Base-by-base conservation (phyloP, 2,329 filamentous ascomycete genomes). In the Seiridium cupressi region DNA sequence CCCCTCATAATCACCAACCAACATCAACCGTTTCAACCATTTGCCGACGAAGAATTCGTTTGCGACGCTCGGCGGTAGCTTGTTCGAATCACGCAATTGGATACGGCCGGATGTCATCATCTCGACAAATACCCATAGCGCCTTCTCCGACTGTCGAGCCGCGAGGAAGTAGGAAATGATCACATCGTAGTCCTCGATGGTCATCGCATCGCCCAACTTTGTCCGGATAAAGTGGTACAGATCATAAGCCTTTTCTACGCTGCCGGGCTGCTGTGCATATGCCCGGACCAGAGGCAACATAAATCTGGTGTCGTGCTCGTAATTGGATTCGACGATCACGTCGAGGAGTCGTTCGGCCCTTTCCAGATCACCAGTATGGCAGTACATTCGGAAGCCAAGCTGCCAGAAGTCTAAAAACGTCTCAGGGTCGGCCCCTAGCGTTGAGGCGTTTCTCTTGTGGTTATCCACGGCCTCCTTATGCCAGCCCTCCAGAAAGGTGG, bases 11-110 rank as follows among this genome's bases (percentile, higher is more conserved):
- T 92, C 84, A 2, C 87, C 87, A 60, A 88, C 84, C 13, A 88
- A 89, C 59, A 96, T 90, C 7, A 96, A 84, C 55, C 90, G 87
- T 74, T 94, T 94, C 69, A 96, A 83, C 93, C 93, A 97, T 68
- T 92, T 93, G 40, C 89, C 90, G 65, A 93, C 90, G 74, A 97
- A 91, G 74, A 92, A 94, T 63, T 89, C 88, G 73, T 96, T 95
- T 55, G 77, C 79, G 44, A 86, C 74, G 7, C 78, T 74, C 1
- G 77, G 76, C 1, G 84, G 83, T 59, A 86, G 73, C 55, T 68
- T 72, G 6, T 69, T 66, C 55, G 66, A 70, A 60, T 76, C 77
- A 56, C 76, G 76, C 54, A 84, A 68, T 60, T 84, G 78, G 58
- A 86, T 73, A 49, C 78, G 71, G 4, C 83, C 83, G 3, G 84